Evolutionary conservation across 2,329 filamentous ascomycete genomes (phyloP), one percentile per base, ranked within the genome.

Genomic region (Fusarium aywerte): DNA sequence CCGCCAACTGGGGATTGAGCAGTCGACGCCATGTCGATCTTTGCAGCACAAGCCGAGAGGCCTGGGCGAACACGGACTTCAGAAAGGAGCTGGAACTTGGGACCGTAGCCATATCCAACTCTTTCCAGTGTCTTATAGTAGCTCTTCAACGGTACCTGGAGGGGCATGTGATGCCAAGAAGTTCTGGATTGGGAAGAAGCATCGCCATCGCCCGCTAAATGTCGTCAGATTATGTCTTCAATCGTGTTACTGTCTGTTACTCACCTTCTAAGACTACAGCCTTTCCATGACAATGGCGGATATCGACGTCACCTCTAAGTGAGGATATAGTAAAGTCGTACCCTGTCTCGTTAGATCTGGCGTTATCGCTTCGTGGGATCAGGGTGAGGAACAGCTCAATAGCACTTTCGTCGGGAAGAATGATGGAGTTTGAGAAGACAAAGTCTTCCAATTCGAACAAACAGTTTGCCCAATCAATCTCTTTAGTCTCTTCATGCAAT

Each of bases 321-420:
- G 69, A 72, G 2, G 69, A 72, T 48, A 72, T 70, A 21, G 62
- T 72, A 54, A 72, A 72, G 40, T 52, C 53, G 45, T 72, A 72
- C 69, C 69, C 67, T 2, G 40, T 62, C 49, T 67, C 63, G 8
- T 65, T 66, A 0, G 68, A 69, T 47, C 42, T 60, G 39, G 18
- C 20, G 27, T 68, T 62, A 13, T 71, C 68, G 8, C 29, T 69
- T 29, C 58, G 53, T 9, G 66, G 68, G 15, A 70, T 49, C 8
- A 71, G 42, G 9, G 68, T 71, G 21, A 71, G 68, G 53, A 71
- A 71, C 4, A 71, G 68, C 16, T 71, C 63, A 5, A 71, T 71
- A 1, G 52, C 62, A 2, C 48, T 23, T 5, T 71, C 68, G 8
- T 71, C 68, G 16, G 68, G 68, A 48, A 71, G 68, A 43, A 71